Evolutionary conservation across 495 filamentous ascomycete species (phyloP), one percentile per base, ranked within the genome.

Genomic region (Cenococcum geophilum): DNA sequence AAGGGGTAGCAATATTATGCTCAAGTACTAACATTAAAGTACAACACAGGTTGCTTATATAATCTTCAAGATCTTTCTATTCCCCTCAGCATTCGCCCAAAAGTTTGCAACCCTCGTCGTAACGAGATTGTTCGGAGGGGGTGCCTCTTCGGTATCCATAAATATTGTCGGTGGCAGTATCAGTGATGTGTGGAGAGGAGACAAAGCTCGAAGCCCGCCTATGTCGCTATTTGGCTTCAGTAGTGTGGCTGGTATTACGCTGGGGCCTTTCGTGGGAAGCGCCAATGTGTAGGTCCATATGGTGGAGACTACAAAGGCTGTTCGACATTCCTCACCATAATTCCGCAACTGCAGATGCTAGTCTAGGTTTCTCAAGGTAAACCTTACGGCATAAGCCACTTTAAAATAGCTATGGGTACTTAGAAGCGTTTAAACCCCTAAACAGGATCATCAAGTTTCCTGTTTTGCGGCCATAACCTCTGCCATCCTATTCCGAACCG

Each of bases 141-240:
- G 59, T 9, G 74, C 73, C 9, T 78, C 76, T 0, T 78, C 76
- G 0, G 75, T 77, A 37, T 70, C 74, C 8, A 77, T 78, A 53
- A 78, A 78, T 55, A 77, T 78, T 22, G 76, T 78, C 43, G 76
- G 76, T 10, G 76, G 76, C 3, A 76, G 74, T 65, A 78, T 78
- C 52, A 74, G 71, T 36, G 75, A 78, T 64, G 71, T 78, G 40
- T 78, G 74, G 76, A 60, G 67, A 9, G 75, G 75, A 6, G 66
- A 76, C 3, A 64, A 70, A 23, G 75, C 73, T 4, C 70, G 76
- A 21, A 76, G 74, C 63, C 42, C 77, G 1, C 76, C 76, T 5
- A 78, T 77, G 76, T 76, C 74, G 1, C 63, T 78, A 9, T 78
- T 77, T 42, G 76, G 75, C 67, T 68, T 55, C 66, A 72, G 53